Base-by-base conservation (phyloP, 108 stramenopile species). In the Epithemia pelagica region DNA sequence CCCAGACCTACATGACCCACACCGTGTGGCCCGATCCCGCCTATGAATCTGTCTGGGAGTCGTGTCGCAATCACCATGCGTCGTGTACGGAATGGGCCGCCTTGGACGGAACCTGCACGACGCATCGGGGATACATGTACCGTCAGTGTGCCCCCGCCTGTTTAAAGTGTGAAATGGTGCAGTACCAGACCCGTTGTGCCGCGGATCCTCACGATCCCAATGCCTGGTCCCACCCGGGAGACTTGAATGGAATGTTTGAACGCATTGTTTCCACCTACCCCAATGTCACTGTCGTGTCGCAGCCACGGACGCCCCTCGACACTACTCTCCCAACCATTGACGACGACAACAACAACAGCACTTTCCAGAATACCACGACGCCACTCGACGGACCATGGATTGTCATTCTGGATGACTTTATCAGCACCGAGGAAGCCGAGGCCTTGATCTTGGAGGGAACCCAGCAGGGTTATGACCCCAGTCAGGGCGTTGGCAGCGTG, bases 331-430 rank as follows among this genome's bases (percentile, higher is more conserved):
- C n/a, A n/a, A n/a, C n/a, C n/a, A n/a, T n/a, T n/a, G n/a, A n/a
- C n/a, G n/a, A n/a, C n/a, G n/a, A n/a, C n/a, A n/a, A n/a, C n/a
- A n/a, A n/a, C n/a, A n/a, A n/a, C n/a, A n/a, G n/a, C n/a, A n/a
- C n/a, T n/a, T n/a, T n/a, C n/a, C n/a, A n/a, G n/a, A n/a, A n/a
- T n/a, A n/a, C n/a, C n/a, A n/a, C n/a, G n/a, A n/a, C n/a, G n/a
- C n/a, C n/a, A n/a, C n/a, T n/a, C n/a, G n/a, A n/a, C n/a, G 90
- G 89, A 18, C 94, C 95, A 8, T 95, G 91, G 90, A 75, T 97
- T n/a, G 78, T 95, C 26, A 80, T 78, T 0, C 76, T 97, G 32
- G 93, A 96, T n/a, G 77, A 92, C 68, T 87, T 96, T 67, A 29
- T 95, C 18, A 72, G 67, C 20, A 77, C 80, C 52, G 80, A 81